phyloP scores from a whole-genome alignment of 768 basidiomycete genomes.

The Lactarius pseudohatsudake region DNA sequence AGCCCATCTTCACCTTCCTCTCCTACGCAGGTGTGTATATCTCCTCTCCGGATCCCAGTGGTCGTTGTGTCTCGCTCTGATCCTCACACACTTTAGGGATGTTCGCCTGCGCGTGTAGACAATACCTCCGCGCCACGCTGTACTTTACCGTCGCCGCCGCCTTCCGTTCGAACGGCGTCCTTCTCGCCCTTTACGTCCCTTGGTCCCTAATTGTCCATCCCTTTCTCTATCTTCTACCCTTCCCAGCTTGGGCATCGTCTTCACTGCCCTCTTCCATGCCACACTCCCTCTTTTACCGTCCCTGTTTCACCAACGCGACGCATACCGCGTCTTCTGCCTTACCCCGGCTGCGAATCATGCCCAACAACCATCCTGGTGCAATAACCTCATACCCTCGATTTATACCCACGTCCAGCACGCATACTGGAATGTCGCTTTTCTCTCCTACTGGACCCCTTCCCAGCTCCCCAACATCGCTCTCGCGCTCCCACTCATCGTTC shows the following conservation, averaged over 20 bases:
- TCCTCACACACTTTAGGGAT: slow-evolving; percentile 46
- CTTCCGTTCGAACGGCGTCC: slow-evolving; percentile 78
- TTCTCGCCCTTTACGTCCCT: slow-evolving; percentile 73
- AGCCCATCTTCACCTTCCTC: slow-evolving; percentile 82
- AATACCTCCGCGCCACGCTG: slow-evolving; percentile 57
- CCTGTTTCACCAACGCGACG: slow-evolving; percentile 63
- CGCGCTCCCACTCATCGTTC: slow-evolving; percentile 63
- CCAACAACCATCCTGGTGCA: slow-evolving; percentile 61
- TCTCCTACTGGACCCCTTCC: slow-evolving; percentile 79
- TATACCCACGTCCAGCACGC: slow-evolving; percentile 79
- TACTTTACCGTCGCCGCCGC: slow-evolving; percentile 61
- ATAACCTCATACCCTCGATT: slow-evolving; percentile 55
- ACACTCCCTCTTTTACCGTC: slow-evolving; percentile 63
- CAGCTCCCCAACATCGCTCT: slow-evolving; percentile 91
- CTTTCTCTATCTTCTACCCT: slow-evolving; percentile 39
- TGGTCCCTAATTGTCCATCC: slow-evolving; percentile 71
- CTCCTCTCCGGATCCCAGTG: slow-evolving; percentile 9
- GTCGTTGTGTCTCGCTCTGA: not conserved
- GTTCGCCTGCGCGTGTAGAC: slow-evolving; percentile 48
- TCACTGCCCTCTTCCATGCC: slow-evolving; percentile 44
- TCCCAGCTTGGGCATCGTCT: slow-evolving; percentile 37
- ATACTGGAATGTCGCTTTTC: slow-evolving; percentile 85
- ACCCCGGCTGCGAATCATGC: slow-evolving; percentile 29
- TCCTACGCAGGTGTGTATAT: slow-evolving; percentile 64
- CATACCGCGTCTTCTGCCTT: slow-evolving; percentile 67